Percentiles rank a stretch among this genome's conserved stretches.
phyloP scores from a whole-genome alignment of 805 yeast genomes.

The Hyphopichia homilentoma region DNA sequence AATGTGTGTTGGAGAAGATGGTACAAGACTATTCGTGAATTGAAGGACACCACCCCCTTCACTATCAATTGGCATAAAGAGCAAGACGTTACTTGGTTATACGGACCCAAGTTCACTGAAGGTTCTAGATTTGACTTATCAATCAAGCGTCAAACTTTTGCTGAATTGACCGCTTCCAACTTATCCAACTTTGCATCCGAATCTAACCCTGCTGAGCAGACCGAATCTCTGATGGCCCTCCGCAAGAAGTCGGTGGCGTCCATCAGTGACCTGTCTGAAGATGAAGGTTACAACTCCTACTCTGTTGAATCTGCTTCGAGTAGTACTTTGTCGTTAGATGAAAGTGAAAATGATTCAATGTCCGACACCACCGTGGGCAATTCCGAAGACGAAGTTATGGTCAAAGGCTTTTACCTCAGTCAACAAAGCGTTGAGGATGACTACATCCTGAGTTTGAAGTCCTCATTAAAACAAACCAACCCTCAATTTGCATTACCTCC shows the following conservation, averaged over 20 bases:
- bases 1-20: constrained; percentile 41
- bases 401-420: background rate
- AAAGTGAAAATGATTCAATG: background rate
- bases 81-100: constrained; percentile 52
- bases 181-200: background rate
- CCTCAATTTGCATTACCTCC: background rate
- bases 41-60: constrained; percentile 37
- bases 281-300: background rate
- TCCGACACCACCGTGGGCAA: constrained; percentile 1
- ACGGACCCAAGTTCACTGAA: constrained; percentile 41
- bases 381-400: constrained; percentile 1
- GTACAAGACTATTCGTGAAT: constrained; percentile 23
- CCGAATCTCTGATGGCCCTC: too few relatives aligned
- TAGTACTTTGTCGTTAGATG: constrained; percentile 3
- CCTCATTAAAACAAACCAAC: constrained; percentile 1
- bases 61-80: constrained; percentile 52
- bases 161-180: background rate
- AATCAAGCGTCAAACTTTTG: background rate
- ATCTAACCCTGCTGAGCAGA: background rate
- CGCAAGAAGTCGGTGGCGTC: background rate
- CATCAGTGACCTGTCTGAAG: background rate
- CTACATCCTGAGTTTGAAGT: constrained; percentile 7
- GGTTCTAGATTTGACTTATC: constrained; percentile 1
- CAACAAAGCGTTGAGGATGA: constrained; percentile 10
- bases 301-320: background rate